phyloP scores from a whole-genome alignment of 2,329 filamentous ascomycete species.

The Dothistroma pini region DNA sequence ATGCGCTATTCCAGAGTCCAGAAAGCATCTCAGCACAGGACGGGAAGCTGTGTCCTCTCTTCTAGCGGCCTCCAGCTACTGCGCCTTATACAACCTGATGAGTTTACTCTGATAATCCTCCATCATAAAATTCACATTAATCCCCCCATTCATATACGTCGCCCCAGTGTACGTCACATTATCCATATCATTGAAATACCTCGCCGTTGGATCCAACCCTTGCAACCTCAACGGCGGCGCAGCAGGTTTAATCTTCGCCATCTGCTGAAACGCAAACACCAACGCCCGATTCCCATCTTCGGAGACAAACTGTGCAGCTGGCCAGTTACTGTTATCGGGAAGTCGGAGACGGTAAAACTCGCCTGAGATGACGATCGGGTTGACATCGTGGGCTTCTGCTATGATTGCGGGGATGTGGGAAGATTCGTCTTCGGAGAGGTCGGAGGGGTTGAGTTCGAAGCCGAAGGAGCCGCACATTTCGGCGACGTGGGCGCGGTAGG shows the following conservation, averaged over 20 bases:
- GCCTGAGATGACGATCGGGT: constrained; percentile 57
- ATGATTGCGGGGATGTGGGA: constrained; percentile 54
- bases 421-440: constrained; percentile 51
- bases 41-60: no score
- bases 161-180: constrained; percentile 54
- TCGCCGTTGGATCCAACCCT: constrained; percentile 54
- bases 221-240: constrained; percentile 53
- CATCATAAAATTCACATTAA: constrained; percentile 50
- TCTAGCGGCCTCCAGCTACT: constrained; percentile 5
- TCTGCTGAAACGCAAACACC: constrained; percentile 60
- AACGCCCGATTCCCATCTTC: constrained; percentile 50
- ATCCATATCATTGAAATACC: constrained; percentile 51
- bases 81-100: constrained; percentile 44
- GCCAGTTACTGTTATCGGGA: constrained; percentile 59
- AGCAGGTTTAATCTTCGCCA: constrained; percentile 51
- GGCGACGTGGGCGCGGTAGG: constrained; percentile 62
- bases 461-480: constrained; percentile 68
- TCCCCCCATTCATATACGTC: constrained; percentile 60
- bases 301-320: constrained; percentile 58
- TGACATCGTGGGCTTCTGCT: constrained; percentile 53
- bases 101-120: constrained; percentile 57
- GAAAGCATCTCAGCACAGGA: no score
- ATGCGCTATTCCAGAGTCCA: no score
- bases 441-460: constrained; percentile 57
- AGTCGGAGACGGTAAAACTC: constrained; percentile 58